Evolutionary conservation across 306 rosid genomes (phyloP), one percentile per base, ranked within the genome.

Genomic region (Acacia melanoxylon): DNA sequence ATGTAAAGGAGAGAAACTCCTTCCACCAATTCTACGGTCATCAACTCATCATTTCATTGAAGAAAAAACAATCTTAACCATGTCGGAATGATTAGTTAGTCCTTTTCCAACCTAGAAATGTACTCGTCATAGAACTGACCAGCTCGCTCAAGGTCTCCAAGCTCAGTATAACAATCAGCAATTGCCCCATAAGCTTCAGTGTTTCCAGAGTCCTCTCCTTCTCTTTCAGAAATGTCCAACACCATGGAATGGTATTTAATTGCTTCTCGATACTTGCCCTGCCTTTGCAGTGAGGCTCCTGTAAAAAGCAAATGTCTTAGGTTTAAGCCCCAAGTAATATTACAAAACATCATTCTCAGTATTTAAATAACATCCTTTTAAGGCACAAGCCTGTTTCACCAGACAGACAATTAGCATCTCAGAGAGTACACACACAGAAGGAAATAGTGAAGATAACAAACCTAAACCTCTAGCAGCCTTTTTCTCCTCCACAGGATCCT

Each of bases 381-480:
- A 41, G 27, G 35, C 15, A 42, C 33, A 66, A 66, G 13, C 45
- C 9, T 31, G 20, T 12, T 25, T 66, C 14, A 29, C n/a, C 70
- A 33, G 71, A 33, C n/a, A 66, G 44, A 33, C 71, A 41, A 69
- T n/a, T 46, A 67, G 61, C 58, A 31, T 31, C 17, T 52, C 41
- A 46, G 79, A 81, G 76, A 20, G 45, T 16, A 22, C 4, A 54
- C 8, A 59, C 20, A 49, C 16, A 5, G n/a, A 17, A 29, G 76
- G 37, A 45, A 49, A 81, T 15, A 72, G 77, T 63, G 41, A 84
- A 12, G 31, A 51, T 59, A 52, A 86, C 94, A 72, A 65, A 95
- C 99, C 99, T 91, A 95, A 78, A 72, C 99, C 99, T 84, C 99
- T 90, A 1, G 97, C 97, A 51, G 99, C 99, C 69, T 95, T 95